Conservation (phyloP, 768 basidiomycete species). For the Russula virescens region DNA sequence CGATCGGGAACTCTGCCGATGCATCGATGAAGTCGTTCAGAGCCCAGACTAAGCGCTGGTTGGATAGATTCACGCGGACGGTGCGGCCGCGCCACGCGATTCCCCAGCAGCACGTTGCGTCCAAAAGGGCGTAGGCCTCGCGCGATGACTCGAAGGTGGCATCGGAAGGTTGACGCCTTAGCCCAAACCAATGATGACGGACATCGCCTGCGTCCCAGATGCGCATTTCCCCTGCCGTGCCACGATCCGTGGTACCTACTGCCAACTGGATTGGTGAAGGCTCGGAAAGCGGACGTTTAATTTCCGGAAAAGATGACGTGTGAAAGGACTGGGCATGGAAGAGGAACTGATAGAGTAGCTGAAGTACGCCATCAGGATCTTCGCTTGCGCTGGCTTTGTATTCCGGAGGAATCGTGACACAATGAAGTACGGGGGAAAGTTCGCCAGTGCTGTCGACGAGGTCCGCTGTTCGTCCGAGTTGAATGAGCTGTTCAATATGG, state of each 20-base stretch:
- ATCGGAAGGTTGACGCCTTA: constrained; percentile 10
- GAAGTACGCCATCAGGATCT: constrained; percentile 14
- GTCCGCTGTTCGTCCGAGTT: constrained; percentile 12
- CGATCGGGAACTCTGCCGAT: constrained; percentile 6
- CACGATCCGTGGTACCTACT: constrained; percentile 1
- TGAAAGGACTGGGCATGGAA: neutral
- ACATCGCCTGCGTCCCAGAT: constrained; percentile 3
- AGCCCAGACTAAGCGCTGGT: constrained; percentile 19
- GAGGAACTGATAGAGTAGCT: constrained; percentile 2
- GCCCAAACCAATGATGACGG: constrained; percentile 8
- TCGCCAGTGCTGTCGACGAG: neutral
- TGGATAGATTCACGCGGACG: constrained; percentile 17
- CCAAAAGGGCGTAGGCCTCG: constrained; percentile 20
- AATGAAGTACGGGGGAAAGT: constrained; percentile 1
- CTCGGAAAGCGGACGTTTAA: constrained; percentile 14
- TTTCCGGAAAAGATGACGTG: constrained; percentile 10
- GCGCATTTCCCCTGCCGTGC: constrained; percentile 12
- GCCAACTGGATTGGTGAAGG: constrained; percentile 11
- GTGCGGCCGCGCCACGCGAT: constrained; percentile 17
- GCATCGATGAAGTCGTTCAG: constrained; percentile 13
- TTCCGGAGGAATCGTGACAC: neutral
- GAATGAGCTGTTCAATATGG: constrained; percentile 20
- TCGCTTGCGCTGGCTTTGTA: neutral
- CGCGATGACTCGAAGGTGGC: constrained; percentile 10
- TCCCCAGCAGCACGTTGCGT: constrained; percentile 23